A percentile compares a stretch with the other conserved stretches of the same genome.
Evolutionary conservation across 805 yeast species (phyloP).

Genomic region (Wickerhamiella brachini): DNA sequence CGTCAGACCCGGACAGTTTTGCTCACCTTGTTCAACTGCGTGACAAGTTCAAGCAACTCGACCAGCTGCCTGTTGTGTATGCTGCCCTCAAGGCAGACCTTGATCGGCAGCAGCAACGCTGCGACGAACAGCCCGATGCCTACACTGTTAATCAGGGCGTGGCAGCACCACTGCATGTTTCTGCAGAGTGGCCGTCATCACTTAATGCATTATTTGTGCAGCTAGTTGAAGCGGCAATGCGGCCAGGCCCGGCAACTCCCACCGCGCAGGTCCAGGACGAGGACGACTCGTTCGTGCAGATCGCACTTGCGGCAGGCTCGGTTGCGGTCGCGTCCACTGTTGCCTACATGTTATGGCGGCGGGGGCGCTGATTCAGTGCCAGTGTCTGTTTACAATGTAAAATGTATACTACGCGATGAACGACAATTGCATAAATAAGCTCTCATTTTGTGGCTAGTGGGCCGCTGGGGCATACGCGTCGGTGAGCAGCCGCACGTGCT

Average conservation of each 20-base stretch:
- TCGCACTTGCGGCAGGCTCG: constrained; percentile 47
- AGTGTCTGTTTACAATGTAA: too few species aligned
- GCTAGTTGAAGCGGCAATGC: constrained; percentile 74
- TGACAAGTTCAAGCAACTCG: constrained; percentile 39
- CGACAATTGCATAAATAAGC: too few species aligned
- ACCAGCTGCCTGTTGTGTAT: constrained; percentile 65
- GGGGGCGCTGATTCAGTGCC: background rate
- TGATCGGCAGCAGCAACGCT: constrained; percentile 89
- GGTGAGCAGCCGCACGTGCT: constrained; percentile 32
- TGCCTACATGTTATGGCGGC: constrained; percentile 3
- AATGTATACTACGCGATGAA: too few species aligned
- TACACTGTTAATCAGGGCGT: constrained; percentile 53
- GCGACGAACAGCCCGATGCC: constrained; percentile 74
- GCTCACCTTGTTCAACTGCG: constrained; percentile 65
- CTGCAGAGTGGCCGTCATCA: constrained; percentile 81
- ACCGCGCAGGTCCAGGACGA: constrained; percentile 40
- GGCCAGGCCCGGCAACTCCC: constrained; percentile 59
- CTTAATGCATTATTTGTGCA: constrained; percentile 74
- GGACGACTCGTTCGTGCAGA: constrained; percentile 38
- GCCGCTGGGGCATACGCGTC: constrained; percentile 28
- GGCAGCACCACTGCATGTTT: constrained; percentile 79
- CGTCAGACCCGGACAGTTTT: constrained; percentile 92
- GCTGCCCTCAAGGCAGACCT: constrained; percentile 92
- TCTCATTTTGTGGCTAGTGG: too few species aligned
- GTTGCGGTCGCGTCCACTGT: constrained; percentile 6